Conservation (phyloP, 164 flowering plant genomes). For the Magnolia changhungtana region DNA sequence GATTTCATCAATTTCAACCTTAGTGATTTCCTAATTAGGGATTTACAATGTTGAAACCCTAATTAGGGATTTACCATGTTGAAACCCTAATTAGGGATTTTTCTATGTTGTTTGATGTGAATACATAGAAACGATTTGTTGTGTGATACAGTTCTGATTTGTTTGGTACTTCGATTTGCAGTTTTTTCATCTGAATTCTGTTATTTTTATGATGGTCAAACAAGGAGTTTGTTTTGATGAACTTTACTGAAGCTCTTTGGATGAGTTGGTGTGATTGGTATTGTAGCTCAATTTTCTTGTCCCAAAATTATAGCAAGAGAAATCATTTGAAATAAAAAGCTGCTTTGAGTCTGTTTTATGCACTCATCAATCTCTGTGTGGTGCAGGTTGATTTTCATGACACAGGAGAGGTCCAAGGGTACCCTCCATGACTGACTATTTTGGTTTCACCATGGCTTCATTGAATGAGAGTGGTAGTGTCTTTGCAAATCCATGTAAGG, state of each 20-base stretch:
- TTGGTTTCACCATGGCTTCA: constrained; percentile 97
- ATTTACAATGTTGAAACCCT: too few species aligned
- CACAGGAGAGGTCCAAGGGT: constrained; percentile 86
- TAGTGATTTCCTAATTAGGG: too few species aligned
- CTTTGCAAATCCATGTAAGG: constrained; percentile 89
- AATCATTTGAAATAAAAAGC: not conserved
- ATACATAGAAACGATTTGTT: too few species aligned
- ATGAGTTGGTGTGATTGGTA: not conserved
- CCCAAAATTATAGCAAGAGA: not conserved
- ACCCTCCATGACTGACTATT: constrained; percentile 94
- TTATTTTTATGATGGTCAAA: not conserved
- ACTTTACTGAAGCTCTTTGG: not conserved
- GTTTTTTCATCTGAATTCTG: too few species aligned
- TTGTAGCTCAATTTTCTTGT: not conserved
- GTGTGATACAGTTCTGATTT: too few species aligned
- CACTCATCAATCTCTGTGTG: not conserved
- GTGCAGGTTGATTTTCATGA: constrained; percentile 96
- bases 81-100: too few species aligned
- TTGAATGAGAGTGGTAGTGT: constrained; percentile 90
- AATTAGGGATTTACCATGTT: too few species aligned
- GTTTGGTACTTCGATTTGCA: too few species aligned
- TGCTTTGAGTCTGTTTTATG: not conserved
- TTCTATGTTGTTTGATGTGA: too few species aligned
- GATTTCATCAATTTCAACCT: too few species aligned
- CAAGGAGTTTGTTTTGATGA: not conserved